Conservation (phyloP, 2,329 filamentous ascomycete genomes). For the Pestalotiopsis sp. region DNA sequence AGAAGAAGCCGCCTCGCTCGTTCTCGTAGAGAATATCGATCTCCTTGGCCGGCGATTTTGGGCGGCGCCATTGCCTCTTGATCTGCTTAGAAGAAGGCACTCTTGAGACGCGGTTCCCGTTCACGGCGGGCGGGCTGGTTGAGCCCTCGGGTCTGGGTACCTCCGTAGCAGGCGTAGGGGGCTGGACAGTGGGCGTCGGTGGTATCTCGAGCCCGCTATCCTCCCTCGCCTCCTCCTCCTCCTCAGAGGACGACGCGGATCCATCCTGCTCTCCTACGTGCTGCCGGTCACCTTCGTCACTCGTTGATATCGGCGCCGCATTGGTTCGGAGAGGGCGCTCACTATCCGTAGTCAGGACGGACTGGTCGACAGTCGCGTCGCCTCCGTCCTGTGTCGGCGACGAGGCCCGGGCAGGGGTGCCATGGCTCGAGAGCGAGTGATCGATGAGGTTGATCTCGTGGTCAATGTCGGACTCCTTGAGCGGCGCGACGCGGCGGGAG, state of each 20-base stretch:
- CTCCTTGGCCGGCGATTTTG: slow-evolving; percentile 48
- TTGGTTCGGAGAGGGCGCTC: slow-evolving; percentile 19
- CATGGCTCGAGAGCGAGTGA: slow-evolving; percentile 34
- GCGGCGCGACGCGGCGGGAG: slow-evolving; percentile 56
- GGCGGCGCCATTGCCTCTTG: slow-evolving; percentile 9
- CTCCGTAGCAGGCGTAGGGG: slow-evolving; percentile 6
- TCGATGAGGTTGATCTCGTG: slow-evolving; percentile 74
- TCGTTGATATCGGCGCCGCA: slow-evolving; percentile 14
- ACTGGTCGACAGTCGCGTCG: slow-evolving; percentile 18
- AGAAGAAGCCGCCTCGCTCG: slow-evolving; percentile 87
- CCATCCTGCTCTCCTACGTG: background rate
- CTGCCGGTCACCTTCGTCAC: background rate
- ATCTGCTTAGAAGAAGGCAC: background rate
- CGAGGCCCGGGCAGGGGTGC: slow-evolving; percentile 17
- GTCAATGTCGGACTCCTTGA: slow-evolving; percentile 66
- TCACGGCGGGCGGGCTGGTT: background rate
- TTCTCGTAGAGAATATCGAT: slow-evolving; percentile 96
- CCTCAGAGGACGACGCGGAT: background rate
- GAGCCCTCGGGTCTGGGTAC: background rate
- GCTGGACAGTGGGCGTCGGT: background rate
- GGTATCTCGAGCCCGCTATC: background rate
- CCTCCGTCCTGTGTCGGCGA: slow-evolving; percentile 15
- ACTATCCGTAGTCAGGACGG: slow-evolving; percentile 27
- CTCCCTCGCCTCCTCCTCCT: background rate
- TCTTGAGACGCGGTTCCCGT: slow-evolving; percentile 15